Evolutionary conservation across 768 basidiomycete species (phyloP), one percentile per base, ranked within the genome.

Genomic region (Hygrocybe coccinea): DNA sequence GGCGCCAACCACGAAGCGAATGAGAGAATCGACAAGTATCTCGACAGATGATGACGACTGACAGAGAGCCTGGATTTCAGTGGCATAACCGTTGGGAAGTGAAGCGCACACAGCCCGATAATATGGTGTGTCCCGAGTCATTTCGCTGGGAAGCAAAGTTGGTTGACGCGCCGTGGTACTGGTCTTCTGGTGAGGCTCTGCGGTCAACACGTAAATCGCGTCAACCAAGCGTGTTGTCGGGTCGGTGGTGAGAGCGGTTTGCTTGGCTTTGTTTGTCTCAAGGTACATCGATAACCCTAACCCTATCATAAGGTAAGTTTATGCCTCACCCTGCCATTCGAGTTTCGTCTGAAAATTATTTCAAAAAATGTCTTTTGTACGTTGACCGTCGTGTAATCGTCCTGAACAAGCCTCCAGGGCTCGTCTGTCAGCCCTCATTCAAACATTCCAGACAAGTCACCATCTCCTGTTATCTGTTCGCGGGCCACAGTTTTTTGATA

Each of bases 351-450:
- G 29, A 29, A 29, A 29, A 4, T 8, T 3, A 29, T 29, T 29
- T 29, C 29, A 29, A 29, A 29, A 29, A 29, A 29, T 29, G 29
- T 41, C 38, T 62, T 53, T 58, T 85, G 6, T 87, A 84, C 63
- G 71, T 77, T 54, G 85, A 86, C 67, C 73, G 75, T 39, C 71
- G 74, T 17, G 54, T 79, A n/a, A 67, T 85, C 15, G 73, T 85
- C 6, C 60, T 85, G 39, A 82, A 85, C 62, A 87, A 87, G 63
- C 84, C 85, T 2, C 29, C 29, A 29, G 29, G 29, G 19, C 70
- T 86, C 39, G 64, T 82, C 11, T 83, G 80, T 55, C 85, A 86
- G 67, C 63, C 75, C 49, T 64, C 67, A 41, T 49, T 64, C 11
- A 56, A 61, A 36, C 25, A 37, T 33, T 52, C 49, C 33, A 46